Base-by-base conservation (phyloP, 805 yeast genomes). In the Metschnikowia bowlesiae region DNA sequence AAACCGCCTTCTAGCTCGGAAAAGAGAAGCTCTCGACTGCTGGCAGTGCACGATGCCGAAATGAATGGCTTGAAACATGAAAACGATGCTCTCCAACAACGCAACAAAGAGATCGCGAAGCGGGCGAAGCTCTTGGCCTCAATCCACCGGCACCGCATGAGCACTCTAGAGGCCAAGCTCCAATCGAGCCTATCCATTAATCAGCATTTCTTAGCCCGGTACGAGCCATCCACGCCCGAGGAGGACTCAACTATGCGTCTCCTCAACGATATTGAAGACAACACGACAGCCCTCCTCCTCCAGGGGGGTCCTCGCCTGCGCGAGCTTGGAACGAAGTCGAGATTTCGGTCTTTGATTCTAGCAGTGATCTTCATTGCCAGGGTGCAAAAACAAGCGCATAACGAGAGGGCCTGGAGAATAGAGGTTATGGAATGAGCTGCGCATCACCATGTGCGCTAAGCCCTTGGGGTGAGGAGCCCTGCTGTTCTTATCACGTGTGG, bases 291-390 rank as follows among this genome's bases (percentile, higher is more conserved):
- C 8, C 29, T 26, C 4, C 49, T 41, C 14, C 43, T 30, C 13
- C 32, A 22, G 11, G 26, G 37, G 10, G n/a, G n/a, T 6, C 11
- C 40, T 10, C 26, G 5, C 11, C 34, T 14, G 30, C 37, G 8
- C 9, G 22, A 9, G 26, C 30, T 33, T 22, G 40, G 44, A 11
- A 29, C 13, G 11, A 31, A 32, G 14, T 46, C 39, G 6, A 33
- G 26, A 6, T 53, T 56, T 16, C 52, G 59, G 29, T 36, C 56
- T 5, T 58, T 51, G 37, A 44, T 56, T 9, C 49, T 52, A 7
- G 61, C 56, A 2, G 57, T 50, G 13, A 33, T 54, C 9, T 59
- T 59, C 38, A 45, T 46, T 11, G 39, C 46, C 16, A 51, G 62
- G n/a, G 34, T 56, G 16, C 33, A 47, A 29, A 35, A 32, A 8